Evolutionary conservation across 495 filamentous ascomycete genomes (phyloP), one percentile per base, ranked within the genome.

Genomic region (Tricharina praecox): DNA sequence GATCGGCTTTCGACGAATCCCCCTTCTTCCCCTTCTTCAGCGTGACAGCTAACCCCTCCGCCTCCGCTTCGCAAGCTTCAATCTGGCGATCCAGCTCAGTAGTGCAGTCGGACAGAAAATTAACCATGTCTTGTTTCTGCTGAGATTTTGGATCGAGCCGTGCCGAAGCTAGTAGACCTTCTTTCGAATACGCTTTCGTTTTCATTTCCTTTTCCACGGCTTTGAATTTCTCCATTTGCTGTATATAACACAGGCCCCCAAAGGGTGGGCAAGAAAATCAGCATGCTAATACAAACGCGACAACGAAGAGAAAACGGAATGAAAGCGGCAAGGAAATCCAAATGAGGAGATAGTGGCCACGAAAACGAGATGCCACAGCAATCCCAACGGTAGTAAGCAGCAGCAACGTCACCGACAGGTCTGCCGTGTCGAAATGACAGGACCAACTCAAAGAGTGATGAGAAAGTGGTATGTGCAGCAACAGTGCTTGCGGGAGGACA

Each of bases 131-230:
- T 39, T 78, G 65, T 65, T 93, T 93, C 60, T 90, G 86, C 62
- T 88, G 83, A 60, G 95, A 88, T 59, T 81, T 90, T 1, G 90
- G 90, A 66, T 97, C 90, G 35, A 96, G 71, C 63, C 93, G 87
- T 38, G 85, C 80, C 1, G 85, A 85, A 38, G 85, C 80, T 35
- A 80, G 84, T 37, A 97, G 66, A 28, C 90, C 90, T 66, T 95
- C 92, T 71, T 97, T 96, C 32, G 92, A 96, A 64, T 93, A 97
- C 48, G 90, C 88, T 66, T 97, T 97, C 39, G 90, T 97, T 69
- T 97, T 97, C 88, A 97, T 96, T 63, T 94, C 90, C 69, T 97
- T 97, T 67, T 97, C 90, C n/a, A 97, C 90, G 20, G 85, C 87
- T 70, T 97, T 97, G 75, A 97, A 97, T 57, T 82, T 83, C 67